Evolutionary conservation across 768 basidiomycete species (phyloP), one percentile per base, ranked within the genome.

Genomic region (Candolleomyces efflorescens): DNA sequence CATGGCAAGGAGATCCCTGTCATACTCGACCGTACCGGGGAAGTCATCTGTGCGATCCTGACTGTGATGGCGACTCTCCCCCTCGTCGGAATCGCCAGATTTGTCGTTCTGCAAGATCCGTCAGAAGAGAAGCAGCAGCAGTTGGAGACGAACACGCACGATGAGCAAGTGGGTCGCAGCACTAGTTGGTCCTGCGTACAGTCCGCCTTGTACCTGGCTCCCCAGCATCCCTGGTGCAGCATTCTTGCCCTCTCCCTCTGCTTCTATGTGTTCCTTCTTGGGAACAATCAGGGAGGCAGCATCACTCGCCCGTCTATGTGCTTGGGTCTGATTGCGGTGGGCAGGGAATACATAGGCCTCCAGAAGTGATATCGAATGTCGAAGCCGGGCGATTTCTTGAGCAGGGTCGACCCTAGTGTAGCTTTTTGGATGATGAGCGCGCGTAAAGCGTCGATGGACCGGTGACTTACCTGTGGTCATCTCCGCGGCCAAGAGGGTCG

Each of bases 171-270:
- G 86, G 1, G 85, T 84, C 44, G 83, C 83, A 39, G 85, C 82
- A 63, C 87, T 87, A 9, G 90, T 93, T 38, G 90, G 82, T n/a
- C 90, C 90, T 44, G 87, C 80, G 69, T 89, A 93, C 45, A 89
- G 75, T 10, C 89, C 89, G 15, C 86, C 83, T 57, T 83, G 81
- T 2, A 77, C 79, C 62, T 83, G 85, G 54, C 77, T 81, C 48
- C 86, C 86, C 27, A 88, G 76, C 75, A 88, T 83, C 13, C 87
- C 86, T 36, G 89, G 89, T 1, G 76, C 75, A 18, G 76, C 73
- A 17, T 69, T 70, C 48, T 71, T 71, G 63, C 81, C 81, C 46
- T 71, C 69, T 39, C 74, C 67, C 54, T 83, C 81, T 20, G 71
- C 65, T 45, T 84, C 80, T 43, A 80, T 63, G 18, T 71, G 67